Evolutionary conservation across 2,329 filamentous ascomycete genomes (phyloP).

Genomic region (Rutstroemia sp.): DNA sequence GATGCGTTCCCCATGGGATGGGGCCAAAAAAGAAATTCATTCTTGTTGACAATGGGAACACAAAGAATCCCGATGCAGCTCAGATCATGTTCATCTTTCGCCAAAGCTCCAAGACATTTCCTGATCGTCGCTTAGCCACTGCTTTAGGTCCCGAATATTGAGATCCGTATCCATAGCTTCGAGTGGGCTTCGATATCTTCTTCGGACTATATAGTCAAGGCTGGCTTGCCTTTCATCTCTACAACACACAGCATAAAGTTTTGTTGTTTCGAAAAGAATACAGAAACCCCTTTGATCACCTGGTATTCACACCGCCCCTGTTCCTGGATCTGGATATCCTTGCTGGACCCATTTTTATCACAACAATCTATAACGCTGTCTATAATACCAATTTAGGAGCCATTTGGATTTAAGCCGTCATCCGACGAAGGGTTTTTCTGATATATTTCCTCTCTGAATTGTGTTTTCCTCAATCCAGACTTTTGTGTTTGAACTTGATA

Average conservation of each 20-base stretch:
- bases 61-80: conserved; percentile 3
- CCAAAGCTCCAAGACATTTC: neutral
- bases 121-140: conserved; percentile 1
- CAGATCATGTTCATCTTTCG: neutral
- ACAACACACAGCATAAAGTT: conserved; percentile 6
- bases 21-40: neutral
- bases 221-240: neutral
- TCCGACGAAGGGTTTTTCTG: neutral
- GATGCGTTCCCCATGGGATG: neutral
- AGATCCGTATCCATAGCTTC: conserved; percentile 1
- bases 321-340: conserved; percentile 7
- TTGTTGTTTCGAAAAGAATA: conserved; percentile 4
- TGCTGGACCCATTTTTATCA: conserved; percentile 8
- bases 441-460: neutral
- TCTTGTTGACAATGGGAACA: neutral
- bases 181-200: conserved; percentile 4
- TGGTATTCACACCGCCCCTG: conserved; percentile 10
- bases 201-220: neutral
- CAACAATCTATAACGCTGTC: neutral
- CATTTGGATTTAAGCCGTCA: conserved; percentile 3
- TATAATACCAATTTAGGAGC: conserved; percentile 1
- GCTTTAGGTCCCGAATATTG: neutral
- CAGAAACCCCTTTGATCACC: conserved; percentile 5
- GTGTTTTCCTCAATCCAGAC: conserved; percentile 3
- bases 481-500: neutral